Evolutionary conservation across 805 yeast species (phyloP), one percentile per base, ranked within the genome.

Genomic region (Brettanomyces custersianus): DNA sequence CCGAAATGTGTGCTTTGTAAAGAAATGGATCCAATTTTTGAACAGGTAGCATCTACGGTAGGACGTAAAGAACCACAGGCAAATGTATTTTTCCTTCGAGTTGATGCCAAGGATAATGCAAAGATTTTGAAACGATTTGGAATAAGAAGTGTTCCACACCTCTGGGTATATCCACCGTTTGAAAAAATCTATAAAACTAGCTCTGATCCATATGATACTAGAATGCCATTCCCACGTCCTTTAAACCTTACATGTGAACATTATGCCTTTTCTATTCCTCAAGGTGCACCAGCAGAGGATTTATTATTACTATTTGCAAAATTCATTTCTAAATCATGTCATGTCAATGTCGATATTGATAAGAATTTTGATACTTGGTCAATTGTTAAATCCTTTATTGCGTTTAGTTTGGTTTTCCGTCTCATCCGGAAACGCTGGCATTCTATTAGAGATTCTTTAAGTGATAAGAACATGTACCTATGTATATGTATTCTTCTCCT

Each of bases 111-210:
- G 3, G 51, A 59, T 2, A 77, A 77, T 44, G 40, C 57, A 9
- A 47, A 52, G 4, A 47, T 69, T 18, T 69, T 72, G 40, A 50
- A 57, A 19, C 53, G 57, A 8, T 45, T 77, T 35, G 52, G 59
- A 3, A 48, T 81, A 38, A 55, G 55, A 3, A 59, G 72, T 2
- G 73, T 79, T 3, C 92, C 94, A 1, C 77, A 74, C 40, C 44
- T 79, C n/a, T 74, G 86, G 75, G 59, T 80, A 2, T 66, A 72
- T 37, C 86, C 87, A 4, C 41, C 38, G n/a, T 22, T 32, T 19
- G 42, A 48, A 55, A 36, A 36, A 4, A 11, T 33, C 10, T 53
- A 49, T 31, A 42, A 41, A 27, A 36, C 19, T 29, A 63, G 43
- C 18, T 12, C 33, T 8, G 33, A 52, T 22, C 40, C 34, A 7